Evolutionary conservation across 768 basidiomycete species (phyloP).

Genomic region (Bullera alba): DNA sequence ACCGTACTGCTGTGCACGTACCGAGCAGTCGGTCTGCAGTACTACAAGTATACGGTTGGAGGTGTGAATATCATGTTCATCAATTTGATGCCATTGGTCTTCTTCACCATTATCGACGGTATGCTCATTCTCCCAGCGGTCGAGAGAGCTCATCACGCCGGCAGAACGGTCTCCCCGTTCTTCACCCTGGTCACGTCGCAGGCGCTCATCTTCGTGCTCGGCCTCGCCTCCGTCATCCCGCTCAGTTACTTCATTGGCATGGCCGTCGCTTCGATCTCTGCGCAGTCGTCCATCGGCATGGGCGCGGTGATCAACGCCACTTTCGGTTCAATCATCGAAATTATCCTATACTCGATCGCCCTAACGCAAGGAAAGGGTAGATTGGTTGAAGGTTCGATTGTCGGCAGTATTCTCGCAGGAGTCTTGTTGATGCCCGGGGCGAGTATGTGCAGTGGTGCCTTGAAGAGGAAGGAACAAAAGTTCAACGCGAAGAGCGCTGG

Average conservation of each 20-base stretch:
- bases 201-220: constrained; percentile 71
- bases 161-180: constrained; percentile 58
- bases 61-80: constrained; percentile 98
- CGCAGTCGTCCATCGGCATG: constrained; percentile 97
- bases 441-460: constrained; percentile 87
- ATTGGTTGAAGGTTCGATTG: constrained; percentile 92
- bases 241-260: constrained; percentile 99
- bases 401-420: constrained; percentile 89
- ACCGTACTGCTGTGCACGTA: constrained; percentile 93
- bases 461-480: constrained; percentile 85
- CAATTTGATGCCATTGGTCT: constrained; percentile 85
- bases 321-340: constrained; percentile 97
- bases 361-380: constrained; percentile 84
- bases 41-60: constrained; percentile 98
- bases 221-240: constrained; percentile 86
- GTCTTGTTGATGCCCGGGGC: constrained; percentile 94
- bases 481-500: constrained; percentile 99
- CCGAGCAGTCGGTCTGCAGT: constrained; percentile 77
- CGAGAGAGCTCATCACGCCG: constrained; percentile 56
- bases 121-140: constrained; percentile 68
- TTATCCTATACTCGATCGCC: constrained; percentile 84
- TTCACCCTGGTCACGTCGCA: constrained; percentile 65
- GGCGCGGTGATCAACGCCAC: constrained; percentile 99
- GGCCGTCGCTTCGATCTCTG: constrained; percentile 98
- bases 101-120: constrained; percentile 92